phyloP scores from a whole-genome alignment of 2,329 filamentous ascomycete genomes.

The Phialophora chinensis region DNA sequence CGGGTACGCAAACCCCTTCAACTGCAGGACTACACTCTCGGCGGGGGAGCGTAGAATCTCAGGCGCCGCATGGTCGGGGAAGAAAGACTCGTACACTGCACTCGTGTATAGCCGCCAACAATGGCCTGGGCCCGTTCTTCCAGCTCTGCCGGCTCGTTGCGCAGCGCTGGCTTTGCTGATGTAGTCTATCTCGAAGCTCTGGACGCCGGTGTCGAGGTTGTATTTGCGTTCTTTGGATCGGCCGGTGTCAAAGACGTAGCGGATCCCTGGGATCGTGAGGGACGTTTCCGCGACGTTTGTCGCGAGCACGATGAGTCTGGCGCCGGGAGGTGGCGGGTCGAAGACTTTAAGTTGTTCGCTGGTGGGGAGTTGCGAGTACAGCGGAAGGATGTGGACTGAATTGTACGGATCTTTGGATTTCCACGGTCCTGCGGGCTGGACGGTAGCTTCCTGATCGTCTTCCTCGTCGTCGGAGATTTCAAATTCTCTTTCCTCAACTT shows the following conservation, averaged over 20 bases:
- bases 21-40: conserved; percentile 87
- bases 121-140: conserved; percentile 92
- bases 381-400: conserved; percentile 83
- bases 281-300: conserved; percentile 98
- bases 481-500: conserved; percentile 67
- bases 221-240: conserved; percentile 91
- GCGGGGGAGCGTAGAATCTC: conserved; percentile 91
- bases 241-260: conserved; percentile 95
- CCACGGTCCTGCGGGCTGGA: not conserved
- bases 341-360: conserved; percentile 92
- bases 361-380: conserved; percentile 91
- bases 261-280: conserved; percentile 92
- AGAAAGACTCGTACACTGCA: conserved; percentile 86
- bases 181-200: conserved; percentile 94
- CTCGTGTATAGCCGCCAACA: conserved; percentile 95
- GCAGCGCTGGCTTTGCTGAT: conserved; percentile 96
- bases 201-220: conserved; percentile 84
- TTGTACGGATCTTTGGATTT: conserved; percentile 62
- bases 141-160: conserved; percentile 90
- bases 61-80: conserved; percentile 82
- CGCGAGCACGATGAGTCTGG: conserved; percentile 83
- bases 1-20: conserved; percentile 92
- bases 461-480: conserved; percentile 67
- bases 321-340: conserved; percentile 79
- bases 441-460: conserved; percentile 46